These are phyloP conservation scores for Sphagnum magellanicum DNA, from an alignment of 228 moss, liverwort and hornwort species.

Conservation along the genomic window DNA sequence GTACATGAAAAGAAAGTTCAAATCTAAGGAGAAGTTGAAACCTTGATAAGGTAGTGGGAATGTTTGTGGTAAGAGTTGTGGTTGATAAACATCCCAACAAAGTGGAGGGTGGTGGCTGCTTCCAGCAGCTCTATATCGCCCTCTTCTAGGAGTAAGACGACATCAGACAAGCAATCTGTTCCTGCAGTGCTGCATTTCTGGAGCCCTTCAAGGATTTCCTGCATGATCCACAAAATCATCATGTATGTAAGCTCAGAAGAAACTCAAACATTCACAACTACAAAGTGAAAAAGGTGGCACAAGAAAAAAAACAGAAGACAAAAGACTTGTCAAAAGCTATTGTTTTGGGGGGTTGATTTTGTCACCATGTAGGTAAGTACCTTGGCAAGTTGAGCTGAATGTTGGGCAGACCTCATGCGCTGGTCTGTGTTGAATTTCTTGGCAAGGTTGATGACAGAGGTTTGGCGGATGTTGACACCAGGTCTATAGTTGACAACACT, in stretches of 20 bases:
- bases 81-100: slow-evolving; percentile 58
- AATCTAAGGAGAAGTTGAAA: not conserved
- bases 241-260: not conserved
- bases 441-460: slow-evolving; percentile 47
- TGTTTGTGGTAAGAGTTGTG: slow-evolving; percentile 56
- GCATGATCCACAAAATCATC: slow-evolving; percentile 5
- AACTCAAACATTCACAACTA: slow-evolving; percentile 3
- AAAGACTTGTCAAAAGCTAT: not conserved
- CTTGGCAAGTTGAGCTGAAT: slow-evolving; percentile 54
- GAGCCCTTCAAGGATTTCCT: slow-evolving; percentile 50
- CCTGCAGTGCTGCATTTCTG: slow-evolving; percentile 25
- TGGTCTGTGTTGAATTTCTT: slow-evolving; percentile 54
- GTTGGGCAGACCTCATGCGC: slow-evolving; percentile 55
- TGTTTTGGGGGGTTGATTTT: too few species aligned
- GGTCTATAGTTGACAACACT: slow-evolving; percentile 37
- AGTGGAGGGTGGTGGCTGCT: slow-evolving; percentile 50
- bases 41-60: slow-evolving; percentile 57
- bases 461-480: slow-evolving; percentile 44
- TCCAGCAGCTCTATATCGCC: slow-evolving; percentile 45
- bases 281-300: not conserved
- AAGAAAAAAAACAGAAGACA: not conserved
- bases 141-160: slow-evolving; percentile 22
- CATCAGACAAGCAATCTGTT: slow-evolving; percentile 27
- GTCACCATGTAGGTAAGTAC: slow-evolving; percentile 7
- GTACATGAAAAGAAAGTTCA: not conserved